Evolutionary conservation across 1,139 yeast species (phyloP).

Genomic region (Zygotorulaspora mrakii): DNA sequence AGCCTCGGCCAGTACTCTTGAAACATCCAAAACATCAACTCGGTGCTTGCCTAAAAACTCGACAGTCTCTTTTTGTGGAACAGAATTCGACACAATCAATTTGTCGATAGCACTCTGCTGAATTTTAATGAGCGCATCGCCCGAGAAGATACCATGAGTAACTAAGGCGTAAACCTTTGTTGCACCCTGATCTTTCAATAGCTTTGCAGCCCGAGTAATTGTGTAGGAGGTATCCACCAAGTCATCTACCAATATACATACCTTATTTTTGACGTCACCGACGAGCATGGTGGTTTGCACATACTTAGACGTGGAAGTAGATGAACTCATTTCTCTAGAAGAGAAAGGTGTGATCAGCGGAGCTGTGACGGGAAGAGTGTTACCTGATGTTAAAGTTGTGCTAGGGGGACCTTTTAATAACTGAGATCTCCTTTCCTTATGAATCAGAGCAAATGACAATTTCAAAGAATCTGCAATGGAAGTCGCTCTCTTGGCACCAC

Average conservation of each 20-base stretch:
- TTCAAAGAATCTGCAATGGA: constrained; percentile 88
- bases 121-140: constrained; percentile 79
- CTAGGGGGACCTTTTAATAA: constrained; percentile 36
- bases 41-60: constrained; percentile 52
- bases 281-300: constrained; percentile 69
- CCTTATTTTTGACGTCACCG: constrained; percentile 82
- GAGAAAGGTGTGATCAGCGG: constrained; percentile 26
- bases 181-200: constrained; percentile 92
- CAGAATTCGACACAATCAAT: constrained; percentile 86
- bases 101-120: constrained; percentile 71
- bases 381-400: constrained; percentile 35
- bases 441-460: constrained; percentile 88
- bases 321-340: constrained; percentile 15
- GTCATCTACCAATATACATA: constrained; percentile 87
- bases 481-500: constrained; percentile 96
- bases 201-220: constrained; percentile 83
- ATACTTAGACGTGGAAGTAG: constrained; percentile 25
- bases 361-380: constrained; percentile 25
- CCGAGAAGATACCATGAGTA: constrained; percentile 91
- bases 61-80: constrained; percentile 64
- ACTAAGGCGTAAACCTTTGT: constrained; percentile 78
- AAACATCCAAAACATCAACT: constrained; percentile 82
- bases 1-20: constrained; percentile 87
- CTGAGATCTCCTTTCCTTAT: constrained; percentile 78
- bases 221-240: constrained; percentile 92